Evolutionary conservation across 2,329 filamentous ascomycete species (phyloP).

Genomic region (Chrysoporthe puriensis): DNA sequence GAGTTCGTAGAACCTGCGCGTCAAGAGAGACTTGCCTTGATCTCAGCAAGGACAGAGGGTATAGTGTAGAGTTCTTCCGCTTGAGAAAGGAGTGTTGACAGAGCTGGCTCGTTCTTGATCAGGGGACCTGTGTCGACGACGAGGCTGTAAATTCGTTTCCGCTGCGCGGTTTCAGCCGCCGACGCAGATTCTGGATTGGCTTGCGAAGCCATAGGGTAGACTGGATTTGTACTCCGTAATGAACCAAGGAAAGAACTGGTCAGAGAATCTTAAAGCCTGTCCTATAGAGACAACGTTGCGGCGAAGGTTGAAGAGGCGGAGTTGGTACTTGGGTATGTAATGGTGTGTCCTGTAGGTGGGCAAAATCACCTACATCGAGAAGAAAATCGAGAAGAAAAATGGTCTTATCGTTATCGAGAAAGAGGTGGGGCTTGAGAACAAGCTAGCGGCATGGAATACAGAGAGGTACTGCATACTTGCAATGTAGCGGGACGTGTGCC

Average conservation of each 20-base stretch:
- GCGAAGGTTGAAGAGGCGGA: not conserved
- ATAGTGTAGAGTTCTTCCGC: slow-evolving; percentile 81
- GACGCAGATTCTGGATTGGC: not conserved
- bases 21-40: slow-evolving; percentile 57
- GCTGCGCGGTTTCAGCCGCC: slow-evolving; percentile 9
- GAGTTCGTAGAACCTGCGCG: not conserved
- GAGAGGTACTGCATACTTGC: not conserved
- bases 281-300: not conserved
- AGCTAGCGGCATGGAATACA: not conserved
- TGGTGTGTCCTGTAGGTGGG: not conserved
- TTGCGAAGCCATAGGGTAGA: slow-evolving; percentile 3
- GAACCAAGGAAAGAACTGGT: not conserved
- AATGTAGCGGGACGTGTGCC: not conserved
- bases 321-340: not conserved
- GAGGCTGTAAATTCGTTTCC: slow-evolving; percentile 78
- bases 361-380: not conserved
- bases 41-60: slow-evolving; percentile 84
- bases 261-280: not conserved
- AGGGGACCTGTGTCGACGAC: slow-evolving; percentile 91
- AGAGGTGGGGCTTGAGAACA: not conserved
- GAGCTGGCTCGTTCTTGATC: slow-evolving; percentile 87
- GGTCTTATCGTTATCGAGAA: slow-evolving; percentile 11
- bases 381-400: slow-evolving; percentile 4
- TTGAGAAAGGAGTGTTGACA: slow-evolving; percentile 79
- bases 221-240: not conserved